phyloP scores from a whole-genome alignment of 768 basidiomycete genomes.

The Boletus pseudopeckii region DNA sequence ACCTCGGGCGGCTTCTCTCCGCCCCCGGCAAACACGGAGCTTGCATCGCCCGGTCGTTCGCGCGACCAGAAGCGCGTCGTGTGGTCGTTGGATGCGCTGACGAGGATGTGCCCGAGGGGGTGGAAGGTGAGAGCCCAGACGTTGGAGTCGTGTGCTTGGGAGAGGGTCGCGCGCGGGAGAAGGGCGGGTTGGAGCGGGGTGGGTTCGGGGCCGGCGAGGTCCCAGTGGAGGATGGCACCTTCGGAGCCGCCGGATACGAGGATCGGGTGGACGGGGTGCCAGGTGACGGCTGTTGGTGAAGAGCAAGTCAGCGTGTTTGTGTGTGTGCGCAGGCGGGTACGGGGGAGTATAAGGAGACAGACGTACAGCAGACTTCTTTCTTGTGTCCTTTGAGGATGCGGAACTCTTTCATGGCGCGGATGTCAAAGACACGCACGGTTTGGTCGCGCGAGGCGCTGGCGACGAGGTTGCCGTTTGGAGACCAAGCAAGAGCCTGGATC shows the following conservation, averaged over 20 bases:
- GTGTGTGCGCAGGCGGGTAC: background rate
- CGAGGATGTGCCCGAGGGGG: constrained; percentile 92
- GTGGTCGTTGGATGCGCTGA: constrained; percentile 94
- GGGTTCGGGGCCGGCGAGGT: constrained; percentile 63
- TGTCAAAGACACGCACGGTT: constrained; percentile 93
- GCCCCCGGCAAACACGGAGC: constrained; percentile 73
- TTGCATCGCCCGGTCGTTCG: constrained; percentile 79
- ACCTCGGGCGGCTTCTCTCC: constrained; percentile 83
- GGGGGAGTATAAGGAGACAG: background rate
- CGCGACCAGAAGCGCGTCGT: constrained; percentile 99
- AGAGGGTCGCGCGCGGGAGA: constrained; percentile 75
- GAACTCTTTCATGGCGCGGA: constrained; percentile 96
- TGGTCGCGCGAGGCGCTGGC: constrained; percentile 96
- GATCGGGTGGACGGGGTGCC: constrained; percentile 93
- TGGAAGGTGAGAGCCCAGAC: constrained; percentile 96
- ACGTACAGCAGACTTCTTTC: constrained; percentile 95
- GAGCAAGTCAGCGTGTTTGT: background rate
- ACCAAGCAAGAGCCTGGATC: constrained; percentile 90
- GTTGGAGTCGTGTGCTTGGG: constrained; percentile 97
- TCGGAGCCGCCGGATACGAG: constrained; percentile 94
- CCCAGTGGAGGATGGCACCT: constrained; percentile 94
- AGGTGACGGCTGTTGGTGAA: constrained; percentile 59
- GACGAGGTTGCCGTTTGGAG: constrained; percentile 88
- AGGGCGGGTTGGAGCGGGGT: constrained; percentile 37
- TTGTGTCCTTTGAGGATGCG: constrained; percentile 92